A percentile compares a stretch with the other conserved stretches of the same genome.
Conservation (phyloP, 225 moss, liverwort and hornwort genomes). For the Neckera pumila region DNA sequence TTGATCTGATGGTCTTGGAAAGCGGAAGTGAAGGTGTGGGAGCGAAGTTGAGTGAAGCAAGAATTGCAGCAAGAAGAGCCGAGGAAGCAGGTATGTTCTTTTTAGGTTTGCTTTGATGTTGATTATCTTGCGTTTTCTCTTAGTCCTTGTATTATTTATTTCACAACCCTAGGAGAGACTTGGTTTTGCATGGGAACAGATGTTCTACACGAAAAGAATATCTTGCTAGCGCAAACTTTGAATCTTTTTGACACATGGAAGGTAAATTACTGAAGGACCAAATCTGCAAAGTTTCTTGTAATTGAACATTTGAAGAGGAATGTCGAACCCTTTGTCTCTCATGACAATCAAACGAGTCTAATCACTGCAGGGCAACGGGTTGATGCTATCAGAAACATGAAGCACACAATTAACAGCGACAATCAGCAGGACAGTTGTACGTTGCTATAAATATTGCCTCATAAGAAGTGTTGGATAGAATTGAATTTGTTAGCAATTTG, state of each 20-base stretch:
- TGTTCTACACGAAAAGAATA: neutral
- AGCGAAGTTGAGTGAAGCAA: slow-evolving; percentile 41
- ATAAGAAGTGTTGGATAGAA: neutral
- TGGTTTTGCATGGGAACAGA: neutral
- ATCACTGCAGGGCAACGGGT: slow-evolving; percentile 21
- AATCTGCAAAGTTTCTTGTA: neutral
- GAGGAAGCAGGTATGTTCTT: slow-evolving; percentile 43
- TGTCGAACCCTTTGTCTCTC: neutral
- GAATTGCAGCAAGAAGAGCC: slow-evolving; percentile 41
- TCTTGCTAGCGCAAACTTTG: neutral
- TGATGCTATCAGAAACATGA: slow-evolving; percentile 17
- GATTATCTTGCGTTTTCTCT: neutral
- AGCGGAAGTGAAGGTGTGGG: slow-evolving; percentile 12
- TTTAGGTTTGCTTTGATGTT: neutral
- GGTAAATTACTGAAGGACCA: neutral
- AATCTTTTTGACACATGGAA: neutral
- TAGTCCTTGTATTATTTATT: neutral
- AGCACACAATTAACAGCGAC: slow-evolving; percentile 9
- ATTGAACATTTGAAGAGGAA: neutral
- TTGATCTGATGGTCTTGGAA: slow-evolving; percentile 14
- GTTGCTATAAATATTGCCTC: neutral
- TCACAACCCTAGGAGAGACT: neutral
- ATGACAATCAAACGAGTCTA: neutral
- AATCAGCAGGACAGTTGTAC: slow-evolving; percentile 16
- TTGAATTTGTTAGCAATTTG: neutral